These are phyloP conservation scores for Fusarium vanettenii DNA, from an alignment of 2,329 filamentous ascomycete genomes.

Conservation along the genomic window DNA sequence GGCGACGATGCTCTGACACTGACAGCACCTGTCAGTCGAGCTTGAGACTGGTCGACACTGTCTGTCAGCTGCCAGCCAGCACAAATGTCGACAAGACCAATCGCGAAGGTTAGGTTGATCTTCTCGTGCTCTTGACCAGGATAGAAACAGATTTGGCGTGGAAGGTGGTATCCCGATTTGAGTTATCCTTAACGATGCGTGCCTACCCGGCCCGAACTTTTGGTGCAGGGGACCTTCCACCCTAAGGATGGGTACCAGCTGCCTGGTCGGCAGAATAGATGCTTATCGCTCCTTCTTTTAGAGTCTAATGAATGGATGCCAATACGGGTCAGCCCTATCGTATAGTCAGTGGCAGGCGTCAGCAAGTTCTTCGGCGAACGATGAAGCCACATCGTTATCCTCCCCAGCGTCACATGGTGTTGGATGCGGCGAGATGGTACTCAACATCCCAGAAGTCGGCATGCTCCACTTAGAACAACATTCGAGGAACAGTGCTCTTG, in stretches of 20 bases:
- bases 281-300: not conserved
- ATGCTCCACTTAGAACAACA: not conserved
- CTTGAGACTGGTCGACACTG: not conserved
- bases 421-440: not conserved
- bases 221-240: not conserved
- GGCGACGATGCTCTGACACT: not conserved
- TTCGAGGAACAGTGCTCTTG: not conserved
- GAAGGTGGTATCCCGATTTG: not conserved
- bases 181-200: not conserved
- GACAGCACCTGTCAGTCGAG: conserved; percentile 15
- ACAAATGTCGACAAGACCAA: not conserved
- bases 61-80: not conserved
- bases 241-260: not conserved
- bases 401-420: not conserved
- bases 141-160: not conserved
- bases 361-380: not conserved
- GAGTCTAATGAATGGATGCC: not conserved
- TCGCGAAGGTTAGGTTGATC: too few species aligned
- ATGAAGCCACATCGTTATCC: not conserved
- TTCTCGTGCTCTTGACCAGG: not conserved
- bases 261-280: not conserved
- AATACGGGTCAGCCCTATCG: not conserved
- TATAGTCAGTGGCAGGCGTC: not conserved
- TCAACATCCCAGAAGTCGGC: not conserved
- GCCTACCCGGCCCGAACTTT: not conserved